These are phyloP conservation scores for Verticillium tricorpus DNA, from an alignment of 2,329 filamentous ascomycete genomes.

Conservation along the genomic window DNA sequence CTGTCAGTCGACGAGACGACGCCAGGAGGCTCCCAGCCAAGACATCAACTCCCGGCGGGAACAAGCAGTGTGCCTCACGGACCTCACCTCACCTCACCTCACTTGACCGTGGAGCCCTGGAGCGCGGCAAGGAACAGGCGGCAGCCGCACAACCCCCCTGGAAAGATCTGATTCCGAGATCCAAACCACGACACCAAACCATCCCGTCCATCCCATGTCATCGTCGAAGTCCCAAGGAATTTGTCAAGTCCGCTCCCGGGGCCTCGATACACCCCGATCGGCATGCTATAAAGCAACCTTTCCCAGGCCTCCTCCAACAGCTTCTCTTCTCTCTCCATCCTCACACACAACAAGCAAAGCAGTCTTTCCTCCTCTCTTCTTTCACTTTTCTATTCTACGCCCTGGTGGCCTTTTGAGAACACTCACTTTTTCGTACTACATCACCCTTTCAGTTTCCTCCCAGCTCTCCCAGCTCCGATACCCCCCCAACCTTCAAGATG, in stretches of 20 bases:
- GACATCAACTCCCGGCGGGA: background rate
- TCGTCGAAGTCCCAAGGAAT: background rate
- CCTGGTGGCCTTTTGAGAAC: constrained; percentile 5
- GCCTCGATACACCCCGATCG: background rate
- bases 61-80: background rate
- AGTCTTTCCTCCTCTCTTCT: constrained; percentile 1
- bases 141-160: background rate
- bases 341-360: constrained; percentile 1
- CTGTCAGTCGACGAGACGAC: background rate
- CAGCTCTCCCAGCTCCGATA: constrained; percentile 1
- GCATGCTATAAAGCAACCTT: background rate
- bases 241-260: background rate
- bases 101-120: background rate
- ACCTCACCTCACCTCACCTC: background rate
- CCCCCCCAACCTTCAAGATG: constrained; percentile 10
- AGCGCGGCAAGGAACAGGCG: background rate
- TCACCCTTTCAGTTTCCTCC: background rate
- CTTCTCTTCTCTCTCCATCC: constrained; percentile 2
- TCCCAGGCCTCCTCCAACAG: background rate
- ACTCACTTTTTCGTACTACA: background rate
- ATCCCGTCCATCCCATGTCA: background rate
- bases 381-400: background rate
- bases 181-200: background rate
- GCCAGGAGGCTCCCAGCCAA: background rate
- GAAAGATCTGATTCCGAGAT: background rate